Base-by-base conservation (phyloP, 2,329 filamentous ascomycete species). In the Alternaria sp. region DNA sequence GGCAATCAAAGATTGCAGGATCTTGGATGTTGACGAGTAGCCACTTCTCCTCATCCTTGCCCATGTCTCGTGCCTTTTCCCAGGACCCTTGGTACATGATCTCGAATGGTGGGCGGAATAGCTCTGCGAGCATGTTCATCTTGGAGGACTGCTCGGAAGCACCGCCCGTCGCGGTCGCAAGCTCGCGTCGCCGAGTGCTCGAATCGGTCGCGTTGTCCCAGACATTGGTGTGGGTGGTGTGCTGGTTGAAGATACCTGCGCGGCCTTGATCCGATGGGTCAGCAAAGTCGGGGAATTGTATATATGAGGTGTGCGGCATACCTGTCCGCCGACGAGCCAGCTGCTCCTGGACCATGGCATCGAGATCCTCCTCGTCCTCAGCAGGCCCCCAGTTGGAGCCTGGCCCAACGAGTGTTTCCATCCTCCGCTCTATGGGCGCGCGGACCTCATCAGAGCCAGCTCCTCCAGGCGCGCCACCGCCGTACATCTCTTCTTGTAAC, bases 21-120 rank as follows among this genome's bases (percentile, higher is more conserved):
- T 99, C 94, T 80, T 99, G 96, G 15, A 99, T 89, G 77, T 99
- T 98, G 66, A 97, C 93, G 70, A 99, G 81, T 51, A 99, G 87
- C 96, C 96, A 99, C 80, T 97, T 97, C 83, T 93, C 90, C 26
- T 90, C 86, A 49, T 93, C 91, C 77, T 96, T 97, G 63, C 95
- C 96, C 71, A 93, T 86, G 15, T 94, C 88, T 57, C 96, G 89
- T 13, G 93, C 96, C 61, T 90, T 87, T 68, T 97, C 93, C 90
- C 93, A 97, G n/a, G 88, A 83, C 30, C 93, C 80, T 32, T 88
- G 88, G 21, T 88, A 89, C 84, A 99, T 97, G 46, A 99, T 83
- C 40, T 97, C 93, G 79, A 94, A 96, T 0, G 96, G 96, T 3
- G 96, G 96, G 43, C 94, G 88, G 81, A 96, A 99, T 65, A 99